A percentile compares a stretch with the other conserved stretches of the same genome.
Conservation (phyloP, 2,329 filamentous ascomycete genomes). For the Neopestalotiopsis sp. region DNA sequence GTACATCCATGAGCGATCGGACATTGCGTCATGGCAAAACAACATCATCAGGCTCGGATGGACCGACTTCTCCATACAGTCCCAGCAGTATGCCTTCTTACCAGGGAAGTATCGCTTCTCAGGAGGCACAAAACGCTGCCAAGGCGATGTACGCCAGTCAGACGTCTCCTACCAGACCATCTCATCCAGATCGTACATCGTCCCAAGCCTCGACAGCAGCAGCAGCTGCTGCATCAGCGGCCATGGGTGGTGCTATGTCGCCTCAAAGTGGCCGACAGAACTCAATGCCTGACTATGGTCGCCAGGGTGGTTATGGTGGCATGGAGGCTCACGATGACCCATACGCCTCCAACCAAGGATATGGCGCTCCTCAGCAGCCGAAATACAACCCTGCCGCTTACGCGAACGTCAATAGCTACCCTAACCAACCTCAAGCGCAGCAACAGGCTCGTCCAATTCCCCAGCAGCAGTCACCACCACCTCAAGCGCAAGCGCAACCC, state of each 20-base stretch:
- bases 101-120: conserved; percentile 42
- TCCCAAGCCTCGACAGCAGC: conserved; percentile 55
- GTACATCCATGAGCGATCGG: conserved; percentile 64
- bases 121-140: conserved; percentile 67
- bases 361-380: conserved; percentile 49
- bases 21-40: conserved; percentile 65
- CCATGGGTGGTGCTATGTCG: conserved; percentile 58
- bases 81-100: conserved; percentile 31
- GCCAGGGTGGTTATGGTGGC: conserved; percentile 35
- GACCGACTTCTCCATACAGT: conserved; percentile 34
- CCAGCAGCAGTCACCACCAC: conserved; percentile 37
- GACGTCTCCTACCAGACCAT: conserved; percentile 54
- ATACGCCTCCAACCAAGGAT: conserved; percentile 31
- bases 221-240: conserved; percentile 60
- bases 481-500: conserved; percentile 36
- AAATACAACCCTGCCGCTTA: conserved; percentile 83
- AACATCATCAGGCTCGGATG: conserved; percentile 44
- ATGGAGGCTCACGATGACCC: conserved; percentile 36
- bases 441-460: conserved; percentile 44
- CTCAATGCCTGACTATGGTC: conserved; percentile 36
- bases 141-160: conserved; percentile 65
- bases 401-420: conserved; percentile 63
- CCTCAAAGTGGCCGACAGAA: conserved; percentile 34
- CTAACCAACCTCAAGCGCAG: conserved; percentile 41
- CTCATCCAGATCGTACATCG: conserved; percentile 58